These are phyloP conservation scores for Aspergillus hiratsukae DNA, from an alignment of 2,329 filamentous ascomycete species.

Conservation along the genomic window DNA sequence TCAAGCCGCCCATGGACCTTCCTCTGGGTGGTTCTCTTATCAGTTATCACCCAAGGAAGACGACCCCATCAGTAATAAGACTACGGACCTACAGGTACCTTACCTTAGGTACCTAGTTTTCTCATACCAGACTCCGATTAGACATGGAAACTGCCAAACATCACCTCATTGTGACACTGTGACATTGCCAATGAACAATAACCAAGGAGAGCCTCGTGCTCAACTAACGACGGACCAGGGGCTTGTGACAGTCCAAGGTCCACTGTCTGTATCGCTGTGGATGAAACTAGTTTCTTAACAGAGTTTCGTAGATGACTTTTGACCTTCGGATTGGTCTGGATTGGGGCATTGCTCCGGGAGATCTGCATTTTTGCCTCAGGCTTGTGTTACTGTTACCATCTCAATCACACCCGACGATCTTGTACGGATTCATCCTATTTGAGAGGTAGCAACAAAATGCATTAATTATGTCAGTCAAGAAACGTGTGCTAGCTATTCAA, in stretches of 20 bases:
- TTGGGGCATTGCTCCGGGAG: background rate
- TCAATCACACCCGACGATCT: background rate
- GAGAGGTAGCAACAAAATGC: too few relatives aligned
- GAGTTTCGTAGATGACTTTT: background rate
- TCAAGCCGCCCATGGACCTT: conserved; percentile 9
- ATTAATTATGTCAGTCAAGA: background rate
- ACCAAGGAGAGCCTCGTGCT: background rate
- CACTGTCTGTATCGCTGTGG: background rate
- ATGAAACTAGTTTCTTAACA: background rate
- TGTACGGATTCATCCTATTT: background rate
- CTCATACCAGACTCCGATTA: background rate
- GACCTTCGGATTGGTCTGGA: background rate
- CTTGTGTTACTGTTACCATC: background rate
- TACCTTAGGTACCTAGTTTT: background rate
- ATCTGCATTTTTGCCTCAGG: background rate
- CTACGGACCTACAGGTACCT: background rate
- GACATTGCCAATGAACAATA: background rate
- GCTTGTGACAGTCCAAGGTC: background rate
- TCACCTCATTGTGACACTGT: background rate
- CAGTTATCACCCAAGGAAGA: background rate
- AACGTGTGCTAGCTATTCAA: background rate
- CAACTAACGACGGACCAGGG: background rate
- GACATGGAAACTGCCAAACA: background rate
- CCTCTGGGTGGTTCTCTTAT: background rate
- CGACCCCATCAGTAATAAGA: background rate